phyloP scores from a whole-genome alignment of 495 filamentous ascomycete genomes.

The Hamigera avellanea region DNA sequence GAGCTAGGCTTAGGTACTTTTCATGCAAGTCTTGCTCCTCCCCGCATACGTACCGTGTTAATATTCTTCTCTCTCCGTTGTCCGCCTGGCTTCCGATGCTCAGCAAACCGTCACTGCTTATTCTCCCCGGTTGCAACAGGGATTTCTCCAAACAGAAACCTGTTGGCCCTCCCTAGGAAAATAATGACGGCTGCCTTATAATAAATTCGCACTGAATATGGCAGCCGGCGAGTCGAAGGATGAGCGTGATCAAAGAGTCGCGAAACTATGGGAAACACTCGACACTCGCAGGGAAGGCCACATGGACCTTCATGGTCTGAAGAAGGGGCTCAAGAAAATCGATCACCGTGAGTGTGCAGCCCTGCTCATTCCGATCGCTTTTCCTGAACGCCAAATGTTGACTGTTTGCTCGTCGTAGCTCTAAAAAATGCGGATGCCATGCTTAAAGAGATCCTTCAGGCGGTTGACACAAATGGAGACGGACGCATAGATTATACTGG shows the following conservation, averaged over 20 bases:
- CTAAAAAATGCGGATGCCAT: slow-evolving; percentile 90
- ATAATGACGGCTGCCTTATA: slow-evolving; percentile 32
- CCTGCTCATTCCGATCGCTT: slow-evolving; percentile 1
- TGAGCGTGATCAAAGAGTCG: slow-evolving; percentile 64
- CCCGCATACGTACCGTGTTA: background rate
- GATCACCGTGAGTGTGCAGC: slow-evolving; percentile 71
- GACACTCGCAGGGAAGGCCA: slow-evolving; percentile 65
- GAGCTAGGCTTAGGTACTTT: slow-evolving; percentile 9
- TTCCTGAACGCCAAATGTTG: background rate
- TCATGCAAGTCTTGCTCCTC: slow-evolving; percentile 7
- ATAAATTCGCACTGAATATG: slow-evolving; percentile 30
- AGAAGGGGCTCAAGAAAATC: slow-evolving; percentile 73
- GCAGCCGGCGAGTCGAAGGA: slow-evolving; percentile 50
- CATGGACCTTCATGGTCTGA: slow-evolving; percentile 70
- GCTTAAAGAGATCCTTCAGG: slow-evolving; percentile 62
- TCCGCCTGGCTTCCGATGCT: slow-evolving; percentile 2
- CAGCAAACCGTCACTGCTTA: slow-evolving; percentile 5
- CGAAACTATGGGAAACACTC: slow-evolving; percentile 67
- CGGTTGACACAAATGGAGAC: slow-evolving; percentile 78
- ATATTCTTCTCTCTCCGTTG: slow-evolving; percentile 2
- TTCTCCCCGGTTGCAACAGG: slow-evolving; percentile 13
- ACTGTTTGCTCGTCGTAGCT: slow-evolving; percentile 36
- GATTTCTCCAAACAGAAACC: slow-evolving; percentile 6
- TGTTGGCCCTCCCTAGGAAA: slow-evolving; percentile 13
- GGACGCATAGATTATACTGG: slow-evolving; percentile 83